Evolutionary conservation across 352 stramenopile species (phyloP).

Genomic region (Globisporangium heterothallicum): DNA sequence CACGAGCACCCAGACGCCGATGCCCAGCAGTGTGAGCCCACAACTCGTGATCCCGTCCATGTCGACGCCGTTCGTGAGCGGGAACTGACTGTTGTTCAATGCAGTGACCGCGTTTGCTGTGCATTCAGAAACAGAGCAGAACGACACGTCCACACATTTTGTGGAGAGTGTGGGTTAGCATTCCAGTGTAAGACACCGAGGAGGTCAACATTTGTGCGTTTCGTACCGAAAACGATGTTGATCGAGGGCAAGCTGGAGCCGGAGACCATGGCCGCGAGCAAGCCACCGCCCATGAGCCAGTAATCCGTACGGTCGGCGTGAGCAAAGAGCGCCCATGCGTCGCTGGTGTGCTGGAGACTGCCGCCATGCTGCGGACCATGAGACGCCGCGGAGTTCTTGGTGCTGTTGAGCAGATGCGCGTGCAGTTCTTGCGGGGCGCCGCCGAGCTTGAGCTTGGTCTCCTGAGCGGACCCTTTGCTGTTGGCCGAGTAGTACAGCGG

Average conservation of each 20-base stretch:
- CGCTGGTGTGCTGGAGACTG: background rate
- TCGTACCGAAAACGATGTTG: constrained; percentile 17
- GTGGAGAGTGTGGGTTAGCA: no score
- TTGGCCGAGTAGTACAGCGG: constrained; percentile 8
- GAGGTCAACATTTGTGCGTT: no score
- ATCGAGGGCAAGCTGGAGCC: constrained; percentile 16
- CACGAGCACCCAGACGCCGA: constrained; percentile 18
- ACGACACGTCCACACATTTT: no score
- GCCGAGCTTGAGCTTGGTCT: constrained; percentile 1
- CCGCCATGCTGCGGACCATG: background rate
- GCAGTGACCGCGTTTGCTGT: constrained; percentile 17
- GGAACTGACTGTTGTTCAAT: constrained; percentile 15
- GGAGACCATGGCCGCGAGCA: constrained; percentile 17
- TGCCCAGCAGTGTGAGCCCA: constrained; percentile 14
- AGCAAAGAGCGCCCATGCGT: constrained; percentile 18
- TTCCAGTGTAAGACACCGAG: no score
- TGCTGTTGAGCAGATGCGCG: constrained; percentile 10
- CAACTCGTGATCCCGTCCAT: constrained; percentile 17
- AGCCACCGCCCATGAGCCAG: constrained; percentile 12
- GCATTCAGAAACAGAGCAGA: background rate
- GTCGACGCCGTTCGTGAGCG: constrained; percentile 14
- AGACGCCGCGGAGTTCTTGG: background rate
- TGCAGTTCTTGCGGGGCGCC: constrained; percentile 1
- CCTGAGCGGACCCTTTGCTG: constrained; percentile 4
- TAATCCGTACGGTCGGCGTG: constrained; percentile 18